Evolutionary conservation across 306 rosid species (phyloP), one percentile per base, ranked within the genome.

Genomic region (Arachis stenosperma): DNA sequence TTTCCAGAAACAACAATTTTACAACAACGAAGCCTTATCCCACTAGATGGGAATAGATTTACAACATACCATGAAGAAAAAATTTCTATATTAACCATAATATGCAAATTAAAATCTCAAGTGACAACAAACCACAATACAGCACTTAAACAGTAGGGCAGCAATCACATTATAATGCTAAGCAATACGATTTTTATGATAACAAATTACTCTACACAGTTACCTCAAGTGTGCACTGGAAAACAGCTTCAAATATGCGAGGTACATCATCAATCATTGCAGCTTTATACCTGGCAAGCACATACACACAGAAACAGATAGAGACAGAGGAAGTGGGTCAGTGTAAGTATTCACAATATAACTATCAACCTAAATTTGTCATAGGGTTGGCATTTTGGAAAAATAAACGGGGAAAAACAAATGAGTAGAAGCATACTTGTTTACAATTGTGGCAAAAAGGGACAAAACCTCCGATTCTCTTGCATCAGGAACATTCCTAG

Each of bases 201-300:
- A 44, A 67, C 13, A 10, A 50, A 73, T 62, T 29, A 73, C 48
- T 41, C 59, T 33, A 57, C 22, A 77, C 54, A 53, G 75, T 86
- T 79, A 89, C 99, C 97, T 88, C 97, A 78, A 95, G 83, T 4
- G 99, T 95, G 92, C 99, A 95, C 88, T 91, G 98, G 43, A 95
- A 95, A 76, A 91, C 93, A 53, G 99, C 99, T 87, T 95, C 99
- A 79, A 95, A 95, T 85, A 95, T 91, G 46, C 98, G 92, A 75
- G 96, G 96, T 78, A 95, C 96, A 51, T 95, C 99, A 22, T 95
- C 99, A 47, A 86, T 77, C 99, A 95, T 95, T 62, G 96, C 85
- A 74, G 73, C 79, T 86, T 91, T 91, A 83, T 95, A 95, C 87
- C 99, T 94, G 77, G 66, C 11, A 11, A 6, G 72, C 46, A 42